phyloP scores from a whole-genome alignment of 2,329 filamentous ascomycete genomes.

The Chrysosporium queenslandicum region DNA sequence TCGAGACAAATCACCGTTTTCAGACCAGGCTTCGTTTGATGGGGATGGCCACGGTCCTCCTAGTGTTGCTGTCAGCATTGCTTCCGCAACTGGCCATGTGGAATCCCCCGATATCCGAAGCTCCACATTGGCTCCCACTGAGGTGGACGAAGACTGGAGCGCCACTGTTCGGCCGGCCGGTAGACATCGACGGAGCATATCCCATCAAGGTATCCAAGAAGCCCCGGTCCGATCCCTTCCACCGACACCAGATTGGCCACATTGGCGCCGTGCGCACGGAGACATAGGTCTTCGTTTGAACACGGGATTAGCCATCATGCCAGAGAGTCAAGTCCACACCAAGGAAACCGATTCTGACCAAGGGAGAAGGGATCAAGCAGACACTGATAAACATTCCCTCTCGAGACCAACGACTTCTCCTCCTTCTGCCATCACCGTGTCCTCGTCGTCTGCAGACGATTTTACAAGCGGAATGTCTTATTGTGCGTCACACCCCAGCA shows the following conservation, averaged over 20 bases:
- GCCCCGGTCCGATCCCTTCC: slow-evolving; percentile 29
- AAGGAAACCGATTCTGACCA: slow-evolving; percentile 3
- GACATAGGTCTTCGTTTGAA: not conserved
- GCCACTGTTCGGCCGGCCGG: slow-evolving; percentile 1
- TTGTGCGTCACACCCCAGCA: slow-evolving; percentile 40
- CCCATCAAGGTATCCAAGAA: slow-evolving; percentile 25
- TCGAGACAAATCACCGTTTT: slow-evolving; percentile 27
- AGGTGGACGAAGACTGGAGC: slow-evolving; percentile 6
- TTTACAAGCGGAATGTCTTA: slow-evolving; percentile 40
- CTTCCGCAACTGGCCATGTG: slow-evolving; percentile 37
- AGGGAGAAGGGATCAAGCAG: not conserved
- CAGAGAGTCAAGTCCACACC: not conserved
- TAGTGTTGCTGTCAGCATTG: slow-evolving; percentile 36
- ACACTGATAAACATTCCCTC: not conserved
- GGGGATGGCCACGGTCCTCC: slow-evolving; percentile 33
- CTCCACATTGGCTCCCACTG: slow-evolving; percentile 1
- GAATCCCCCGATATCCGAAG: slow-evolving; percentile 28
- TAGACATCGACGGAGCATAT: slow-evolving; percentile 30
- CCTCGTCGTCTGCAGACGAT: slow-evolving; percentile 39
- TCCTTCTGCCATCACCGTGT: slow-evolving; percentile 39
- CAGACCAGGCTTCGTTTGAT: slow-evolving; percentile 29
- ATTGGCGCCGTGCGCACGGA: slow-evolving; percentile 26
- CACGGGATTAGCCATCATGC: not conserved
- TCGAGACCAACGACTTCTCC: slow-evolving; percentile 24
- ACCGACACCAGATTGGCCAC: slow-evolving; percentile 28